Conservation (phyloP, 495 filamentous ascomycete genomes). For the Annulohypoxylon moriforme region DNA sequence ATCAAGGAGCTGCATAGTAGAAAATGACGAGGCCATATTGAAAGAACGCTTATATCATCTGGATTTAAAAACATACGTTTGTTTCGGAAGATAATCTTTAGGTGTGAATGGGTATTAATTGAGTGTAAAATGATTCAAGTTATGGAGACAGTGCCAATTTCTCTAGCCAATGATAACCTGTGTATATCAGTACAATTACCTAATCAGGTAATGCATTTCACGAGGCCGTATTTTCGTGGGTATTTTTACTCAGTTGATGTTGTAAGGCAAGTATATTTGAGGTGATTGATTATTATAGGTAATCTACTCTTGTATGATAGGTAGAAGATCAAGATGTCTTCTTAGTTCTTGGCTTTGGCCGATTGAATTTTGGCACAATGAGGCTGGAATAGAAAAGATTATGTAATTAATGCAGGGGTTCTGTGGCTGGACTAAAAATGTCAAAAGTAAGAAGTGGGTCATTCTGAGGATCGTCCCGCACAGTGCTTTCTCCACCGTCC, state of each 20-base stretch:
- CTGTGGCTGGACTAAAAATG: neutral
- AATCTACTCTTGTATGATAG: neutral
- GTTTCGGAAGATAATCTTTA: neutral
- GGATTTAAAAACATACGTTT: neutral
- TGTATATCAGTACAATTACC: constrained; percentile 1
- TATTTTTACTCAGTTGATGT: neutral
- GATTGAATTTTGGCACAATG: neutral
- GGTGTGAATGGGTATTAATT: neutral
- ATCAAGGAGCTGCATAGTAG: constrained; percentile 39
- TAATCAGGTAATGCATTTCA: neutral
- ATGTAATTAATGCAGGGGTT: neutral
- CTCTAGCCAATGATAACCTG: neutral
- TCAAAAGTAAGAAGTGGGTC: neutral
- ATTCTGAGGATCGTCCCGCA: constrained; percentile 5
- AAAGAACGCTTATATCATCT: neutral
- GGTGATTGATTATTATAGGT: neutral
- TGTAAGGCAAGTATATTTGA: neutral
- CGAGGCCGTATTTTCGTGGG: neutral
- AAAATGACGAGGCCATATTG: constrained; percentile 30
- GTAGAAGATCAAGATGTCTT: neutral
- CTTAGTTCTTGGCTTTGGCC: neutral
- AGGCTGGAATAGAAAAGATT: neutral
- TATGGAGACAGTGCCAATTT: neutral
- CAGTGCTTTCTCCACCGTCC: neutral
- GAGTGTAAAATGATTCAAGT: neutral